Conservation (phyloP, 192 early-diverging fungal genomes). For the Geranomyces michiganensis region DNA sequence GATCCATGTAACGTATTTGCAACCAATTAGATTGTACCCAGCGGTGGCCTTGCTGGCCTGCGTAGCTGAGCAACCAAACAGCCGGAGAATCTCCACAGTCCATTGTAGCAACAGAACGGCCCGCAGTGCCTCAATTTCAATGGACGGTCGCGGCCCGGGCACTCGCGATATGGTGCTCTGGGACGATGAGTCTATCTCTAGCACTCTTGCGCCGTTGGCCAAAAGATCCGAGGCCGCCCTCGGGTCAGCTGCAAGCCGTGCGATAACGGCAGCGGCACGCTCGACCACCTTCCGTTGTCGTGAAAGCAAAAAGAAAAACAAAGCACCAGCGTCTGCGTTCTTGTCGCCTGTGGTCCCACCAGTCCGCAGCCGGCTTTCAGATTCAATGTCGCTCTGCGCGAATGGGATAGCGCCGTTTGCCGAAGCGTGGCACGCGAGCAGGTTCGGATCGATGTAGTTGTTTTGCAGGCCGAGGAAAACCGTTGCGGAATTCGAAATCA, state of each 20-base stretch:
- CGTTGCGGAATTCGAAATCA: background rate
- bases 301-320: background rate
- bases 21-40: slow-evolving; percentile 7
- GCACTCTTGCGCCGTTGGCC: background rate
- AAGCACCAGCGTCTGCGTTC: background rate
- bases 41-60: slow-evolving; percentile 17
- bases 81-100: slow-evolving; percentile 19
- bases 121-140: slow-evolving; percentile 12
- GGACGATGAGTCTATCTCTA: background rate
- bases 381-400: background rate
- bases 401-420: slow-evolving; percentile 9
- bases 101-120: slow-evolving; percentile 16
- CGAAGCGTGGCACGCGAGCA: background rate
- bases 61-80: slow-evolving; percentile 25
- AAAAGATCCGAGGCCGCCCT: background rate
- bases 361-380: background rate
- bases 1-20: slow-evolving; percentile 19
- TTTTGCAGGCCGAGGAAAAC: background rate
- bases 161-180: background rate
- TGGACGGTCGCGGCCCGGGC: background rate
- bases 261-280: background rate
- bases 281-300: background rate
- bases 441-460: background rate
- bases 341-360: background rate
- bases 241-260: background rate